Conservation (phyloP, 768 basidiomycete genomes). For the Naematelia encephala region DNA sequence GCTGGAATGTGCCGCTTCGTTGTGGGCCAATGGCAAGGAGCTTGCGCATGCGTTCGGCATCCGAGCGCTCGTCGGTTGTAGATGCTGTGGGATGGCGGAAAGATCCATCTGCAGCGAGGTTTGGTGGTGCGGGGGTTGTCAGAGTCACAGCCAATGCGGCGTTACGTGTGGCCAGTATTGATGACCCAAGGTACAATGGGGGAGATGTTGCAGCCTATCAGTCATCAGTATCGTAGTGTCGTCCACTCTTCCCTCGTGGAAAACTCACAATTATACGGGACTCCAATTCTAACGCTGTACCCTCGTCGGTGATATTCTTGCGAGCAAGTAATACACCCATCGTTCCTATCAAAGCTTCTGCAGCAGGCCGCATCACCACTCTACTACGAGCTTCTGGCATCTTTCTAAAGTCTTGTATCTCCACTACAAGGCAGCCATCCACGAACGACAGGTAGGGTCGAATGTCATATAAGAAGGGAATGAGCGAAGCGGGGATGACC, state of each 20-base stretch:
- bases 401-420: conserved; percentile 53
- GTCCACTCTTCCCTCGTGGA: conserved; percentile 7
- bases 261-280: conserved; percentile 51
- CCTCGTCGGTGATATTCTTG: conserved; percentile 42
- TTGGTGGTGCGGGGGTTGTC: conserved; percentile 41
- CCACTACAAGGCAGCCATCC: conserved; percentile 53
- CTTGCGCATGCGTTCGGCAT: conserved; percentile 32
- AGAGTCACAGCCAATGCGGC: conserved; percentile 45
- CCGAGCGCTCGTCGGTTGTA: conserved; percentile 5
- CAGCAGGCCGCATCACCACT: conserved; percentile 42
- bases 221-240: conserved; percentile 8
- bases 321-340: conserved; percentile 39
- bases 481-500: conserved; percentile 49
- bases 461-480: conserved; percentile 50
- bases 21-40: conserved; percentile 26
- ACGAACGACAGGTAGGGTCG: conserved; percentile 30
- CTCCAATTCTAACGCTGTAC: conserved; percentile 51
- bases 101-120: conserved; percentile 40
- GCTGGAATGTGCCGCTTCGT: conserved; percentile 28
- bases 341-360: conserved; percentile 37
- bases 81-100: conserved; percentile 11
- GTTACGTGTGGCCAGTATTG: conserved; percentile 47
- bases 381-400: conserved; percentile 20
- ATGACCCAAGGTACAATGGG: conserved; percentile 49
- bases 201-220: conserved; percentile 51